Evolutionary conservation across 2,329 filamentous ascomycete species (phyloP), one percentile per base, ranked within the genome.

Genomic region (Tolypocladium guangdongense): DNA sequence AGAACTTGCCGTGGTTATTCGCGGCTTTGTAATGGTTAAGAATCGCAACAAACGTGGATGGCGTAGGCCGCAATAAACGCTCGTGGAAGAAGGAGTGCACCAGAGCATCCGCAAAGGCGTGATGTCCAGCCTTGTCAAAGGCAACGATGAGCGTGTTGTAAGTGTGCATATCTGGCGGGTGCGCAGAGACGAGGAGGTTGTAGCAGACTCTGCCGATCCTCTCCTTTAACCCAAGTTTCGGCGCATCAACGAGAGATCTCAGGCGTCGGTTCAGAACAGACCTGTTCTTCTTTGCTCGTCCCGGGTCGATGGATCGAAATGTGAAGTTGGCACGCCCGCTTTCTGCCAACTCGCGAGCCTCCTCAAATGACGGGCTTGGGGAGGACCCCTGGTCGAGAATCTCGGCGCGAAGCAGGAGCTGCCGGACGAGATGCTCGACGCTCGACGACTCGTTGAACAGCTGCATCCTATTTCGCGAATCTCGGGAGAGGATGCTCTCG

Each of bases 61-160:
- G 66, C 0, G 78, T 80, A 2, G 78, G 76, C 37, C 63, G 69
- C 45, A 78, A 62, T 4, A 66, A 66, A 38, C 70, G 76, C 11
- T 68, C 59, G 41, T 72, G 58, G 43, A 80, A 66, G 51, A 81
- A 78, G 0, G 74, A 76, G 50, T 78, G 66, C 22, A 81, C 71
- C 35, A 85, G 71, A n/a, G 71, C 61, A 38, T 81, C 72, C 4
- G 78, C 75, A 20, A 85, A 68, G 38, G 71, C 67, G 53, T 76
- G 71, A 51, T 76, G 70, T 32, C 74, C 71, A 6, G 76, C 64
- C 35, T 74, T 71, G 51, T 78, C 75, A 50, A 92, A 82, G n/a
- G 80, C 79, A n/a, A 79, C 66, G 3, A 92, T 77, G 30, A 93
- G 74, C 14, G 78, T 76, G 62, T 90, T 90, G 70, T 84, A 89